Evolutionary conservation across 2,329 filamentous ascomycete genomes (phyloP).

Genomic region (Lachnellula willkommii): DNA sequence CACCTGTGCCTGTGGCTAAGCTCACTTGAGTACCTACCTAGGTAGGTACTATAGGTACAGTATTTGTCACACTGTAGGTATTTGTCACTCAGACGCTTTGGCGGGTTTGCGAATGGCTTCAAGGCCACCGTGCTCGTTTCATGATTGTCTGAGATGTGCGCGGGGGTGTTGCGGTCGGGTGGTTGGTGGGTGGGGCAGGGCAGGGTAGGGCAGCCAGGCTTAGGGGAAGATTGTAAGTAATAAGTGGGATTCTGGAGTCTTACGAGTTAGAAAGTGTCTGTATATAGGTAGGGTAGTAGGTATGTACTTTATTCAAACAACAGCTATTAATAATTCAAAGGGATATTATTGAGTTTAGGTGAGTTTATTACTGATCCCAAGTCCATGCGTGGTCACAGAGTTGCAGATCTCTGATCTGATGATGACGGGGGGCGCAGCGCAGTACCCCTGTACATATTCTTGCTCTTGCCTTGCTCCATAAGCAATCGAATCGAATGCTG

Average conservation of each 20-base stretch:
- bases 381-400: conserved; percentile 5
- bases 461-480: background rate
- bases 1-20: background rate
- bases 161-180: background rate
- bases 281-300: too few species aligned
- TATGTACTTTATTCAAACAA: too few species aligned
- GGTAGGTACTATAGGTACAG: too few species aligned
- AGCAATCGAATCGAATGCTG: background rate
- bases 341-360: too few species aligned
- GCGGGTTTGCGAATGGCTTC: conserved; percentile 1
- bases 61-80: background rate
- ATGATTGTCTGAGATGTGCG: conserved; percentile 12
- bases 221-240: too few species aligned
- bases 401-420: conserved; percentile 3
- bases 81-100: conserved; percentile 2
- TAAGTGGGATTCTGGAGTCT: too few species aligned
- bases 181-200: conserved; percentile 2
- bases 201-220: background rate
- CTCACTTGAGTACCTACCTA: too few species aligned
- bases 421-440: background rate
- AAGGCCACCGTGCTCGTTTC: conserved; percentile 11
- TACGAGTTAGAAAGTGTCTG: too few species aligned
- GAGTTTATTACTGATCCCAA: too few species aligned
- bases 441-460: conserved; percentile 8
- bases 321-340: too few species aligned